Conservation (phyloP, 2,329 filamentous ascomycete genomes). For the Neofusicoccum umdonicola region DNA sequence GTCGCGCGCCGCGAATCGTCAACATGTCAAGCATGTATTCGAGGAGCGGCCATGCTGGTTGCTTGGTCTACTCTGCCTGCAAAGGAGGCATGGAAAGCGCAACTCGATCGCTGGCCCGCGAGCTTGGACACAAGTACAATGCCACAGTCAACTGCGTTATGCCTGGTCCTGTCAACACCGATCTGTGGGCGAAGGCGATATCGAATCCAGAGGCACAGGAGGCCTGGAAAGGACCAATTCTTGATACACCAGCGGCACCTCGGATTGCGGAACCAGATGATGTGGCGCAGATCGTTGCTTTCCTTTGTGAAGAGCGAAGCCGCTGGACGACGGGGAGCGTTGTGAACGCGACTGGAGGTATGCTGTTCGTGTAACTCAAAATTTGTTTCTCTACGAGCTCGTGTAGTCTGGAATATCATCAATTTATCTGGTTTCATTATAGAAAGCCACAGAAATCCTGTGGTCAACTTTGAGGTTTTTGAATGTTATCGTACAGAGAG, state of each 20-base stretch:
- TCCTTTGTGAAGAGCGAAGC: slow-evolving; percentile 50
- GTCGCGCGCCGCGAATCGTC: slow-evolving; percentile 50
- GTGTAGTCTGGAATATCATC: too few species aligned
- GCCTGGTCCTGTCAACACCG: slow-evolving; percentile 59
- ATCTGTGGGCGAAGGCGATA: slow-evolving; percentile 42
- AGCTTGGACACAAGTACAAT: slow-evolving; percentile 55
- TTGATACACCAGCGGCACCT: slow-evolving; percentile 52
- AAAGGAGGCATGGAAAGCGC: slow-evolving; percentile 62
- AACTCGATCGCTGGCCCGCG: slow-evolving; percentile 58
- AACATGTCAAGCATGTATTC: slow-evolving; percentile 58
- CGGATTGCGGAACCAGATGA: slow-evolving; percentile 54
- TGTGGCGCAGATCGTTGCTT: slow-evolving; percentile 56
- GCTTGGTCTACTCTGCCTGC: slow-evolving; percentile 54
- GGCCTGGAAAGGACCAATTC: slow-evolving; percentile 32
- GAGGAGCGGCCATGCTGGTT: slow-evolving; percentile 44
- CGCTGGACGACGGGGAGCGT: slow-evolving; percentile 52
- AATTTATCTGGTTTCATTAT: too few species aligned
- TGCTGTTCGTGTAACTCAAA: background rate
- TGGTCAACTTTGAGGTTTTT: too few species aligned
- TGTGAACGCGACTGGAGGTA: slow-evolving; percentile 55
- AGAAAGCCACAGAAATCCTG: too few species aligned
- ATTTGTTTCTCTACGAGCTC: too few species aligned
- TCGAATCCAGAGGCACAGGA: background rate
- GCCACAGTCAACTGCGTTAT: slow-evolving; percentile 59
- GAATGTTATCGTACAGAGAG: too few species aligned